Evolutionary conservation across 202 grass and related monocot genomes (phyloP), one percentile per base, ranked within the genome.

Genomic region (Eragrostis tef): DNA sequence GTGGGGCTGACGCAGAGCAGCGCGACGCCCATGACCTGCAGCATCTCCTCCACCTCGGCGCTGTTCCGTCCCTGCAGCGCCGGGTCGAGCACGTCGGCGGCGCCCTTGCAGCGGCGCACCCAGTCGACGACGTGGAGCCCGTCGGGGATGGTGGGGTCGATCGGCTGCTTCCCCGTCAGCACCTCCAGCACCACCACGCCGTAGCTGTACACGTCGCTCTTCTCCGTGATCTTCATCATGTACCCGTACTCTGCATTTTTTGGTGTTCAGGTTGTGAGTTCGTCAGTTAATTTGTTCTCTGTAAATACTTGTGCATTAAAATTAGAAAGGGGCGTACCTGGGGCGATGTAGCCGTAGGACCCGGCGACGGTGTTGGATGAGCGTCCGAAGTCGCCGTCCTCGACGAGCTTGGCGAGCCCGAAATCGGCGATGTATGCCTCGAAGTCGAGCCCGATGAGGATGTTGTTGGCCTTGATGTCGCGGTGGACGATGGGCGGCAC

Each of bases 381-480:
- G 3, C 90, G 74, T 9, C 84, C 92, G 1, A 95, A 85, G 64
- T 98, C 92, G 36, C 83, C 90, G 12, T 98, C 95, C 11, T 98
- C 92, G 11, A 98, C 92, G 17, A 98, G 95, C 74, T 95, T 98
- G 5, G 95, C 95, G n/a, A 98, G 95, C 14, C 95, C 95, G 6
- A 98, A 98, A 76, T 98, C 95, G 21, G 95, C 95, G 65, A 98
- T 95, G 79, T 98, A 98, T 20, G 95, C 73, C 77, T 95, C 95
- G 64, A 98, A 98, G 74, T 98, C 95, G 19, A 98, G 92, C 0
- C 92, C 92, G 10, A 98, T 91, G 56, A 98, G 89, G 51, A 98
- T 98, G 66, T 98, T 98, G 84, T 95, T 98, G 0, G 95, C 95
- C 85, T 98, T 98, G 70, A 98, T 98, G 83, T 98, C 95, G 0